Base-by-base conservation (phyloP, 2,329 filamentous ascomycete genomes). In the Beauveria scarabaeidicola region DNA sequence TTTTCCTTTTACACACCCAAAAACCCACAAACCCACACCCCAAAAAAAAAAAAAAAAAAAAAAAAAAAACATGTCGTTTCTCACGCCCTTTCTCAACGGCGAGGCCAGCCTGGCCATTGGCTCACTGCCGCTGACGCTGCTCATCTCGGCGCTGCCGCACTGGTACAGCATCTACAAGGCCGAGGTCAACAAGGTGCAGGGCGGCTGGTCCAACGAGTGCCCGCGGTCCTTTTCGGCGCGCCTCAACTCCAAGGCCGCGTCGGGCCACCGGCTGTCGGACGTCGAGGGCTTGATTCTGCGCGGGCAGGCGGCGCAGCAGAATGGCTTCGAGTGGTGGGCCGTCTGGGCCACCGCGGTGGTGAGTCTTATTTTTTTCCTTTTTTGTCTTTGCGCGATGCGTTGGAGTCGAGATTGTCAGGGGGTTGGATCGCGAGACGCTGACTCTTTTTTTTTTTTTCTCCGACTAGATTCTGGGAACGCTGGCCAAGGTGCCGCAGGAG, bases 141-240 rank as follows among this genome's bases (percentile, higher is more conserved):
- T 61, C 44, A 32, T 61, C 50, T 25, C 60, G 23, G 54, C 60
- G 19, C 55, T 61, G 50, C 60, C 60, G 27, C 60, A 61, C 43
- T 61, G 60, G 60, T 61, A 61, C 55, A 61, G 51, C 50, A 61
- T 61, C 25, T 59, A 54, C 51, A 36, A 38, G 43, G 60, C 60
- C 44, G 60, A 61, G 50, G n/a, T 3, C 41, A 61, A 61, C 60
- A 59, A 59, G 51, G 60, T 61, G 41, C 55, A 59, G 51, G 60
- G 60, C 41, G 60, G 60, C 41, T 61, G 60, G 60, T 3, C 55
- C 60, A 61, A 61, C 55, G 60, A 61, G 60, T 59, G 59, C 60
- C 60, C 60, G 43, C 60, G 60, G 3, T 21, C 55, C n/a, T 61
- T 59, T 52, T 55, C 55, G 17, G 60, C 60, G 29, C 60, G 60